Evolutionary conservation across 768 basidiomycete genomes (phyloP).

Genomic region (Russula sp.): DNA sequence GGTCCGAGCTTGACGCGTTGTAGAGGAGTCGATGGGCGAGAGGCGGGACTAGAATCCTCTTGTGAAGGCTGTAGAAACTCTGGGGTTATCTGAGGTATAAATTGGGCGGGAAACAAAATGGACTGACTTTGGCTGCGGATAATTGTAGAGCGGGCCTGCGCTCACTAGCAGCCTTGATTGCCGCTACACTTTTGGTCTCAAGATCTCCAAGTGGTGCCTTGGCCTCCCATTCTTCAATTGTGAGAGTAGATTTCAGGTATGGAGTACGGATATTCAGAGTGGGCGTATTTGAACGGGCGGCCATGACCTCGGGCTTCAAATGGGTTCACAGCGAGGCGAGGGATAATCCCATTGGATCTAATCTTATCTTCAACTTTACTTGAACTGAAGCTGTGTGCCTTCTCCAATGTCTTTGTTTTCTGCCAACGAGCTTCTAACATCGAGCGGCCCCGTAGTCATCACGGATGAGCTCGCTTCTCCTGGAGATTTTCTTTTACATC

Average conservation of each 20-base stretch:
- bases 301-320: slow-evolving; percentile 6
- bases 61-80: slow-evolving; percentile 35
- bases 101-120: background rate
- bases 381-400: too few species aligned
- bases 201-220: slow-evolving; percentile 70
- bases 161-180: slow-evolving; percentile 57
- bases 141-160: slow-evolving; percentile 44
- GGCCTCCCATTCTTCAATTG: slow-evolving; percentile 88
- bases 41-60: slow-evolving; percentile 34
- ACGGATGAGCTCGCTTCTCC: slow-evolving; percentile 68
- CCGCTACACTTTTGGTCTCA: slow-evolving; percentile 58
- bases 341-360: background rate
- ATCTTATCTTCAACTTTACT: background rate
- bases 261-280: slow-evolving; percentile 25
- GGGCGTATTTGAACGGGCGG: slow-evolving; percentile 23
- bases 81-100: background rate
- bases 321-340: too few species aligned
- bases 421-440: slow-evolving; percentile 37
- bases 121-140: slow-evolving; percentile 59
- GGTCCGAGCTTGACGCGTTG: slow-evolving; percentile 25
- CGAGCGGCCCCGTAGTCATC: slow-evolving; percentile 51
- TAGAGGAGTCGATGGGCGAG: slow-evolving; percentile 46
- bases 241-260: slow-evolving; percentile 45
- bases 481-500: slow-evolving; percentile 67
- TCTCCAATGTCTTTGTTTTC: slow-evolving; percentile 45